phyloP scores from a whole-genome alignment of 441 rosid species.

The Pelargonium australe region DNA sequence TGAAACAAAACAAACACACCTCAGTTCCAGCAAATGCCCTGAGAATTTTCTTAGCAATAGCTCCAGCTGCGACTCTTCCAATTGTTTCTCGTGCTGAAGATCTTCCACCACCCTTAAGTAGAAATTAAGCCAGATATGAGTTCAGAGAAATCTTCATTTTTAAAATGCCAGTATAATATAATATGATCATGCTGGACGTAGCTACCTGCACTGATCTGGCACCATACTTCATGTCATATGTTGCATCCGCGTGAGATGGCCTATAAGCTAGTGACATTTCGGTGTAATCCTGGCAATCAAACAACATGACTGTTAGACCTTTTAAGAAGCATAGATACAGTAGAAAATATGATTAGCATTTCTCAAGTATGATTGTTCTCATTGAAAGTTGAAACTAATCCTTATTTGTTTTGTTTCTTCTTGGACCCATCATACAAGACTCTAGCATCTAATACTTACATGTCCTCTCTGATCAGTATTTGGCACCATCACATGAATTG shows the following conservation, averaged over 20 bases:
- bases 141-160: background rate
- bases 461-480: constrained; percentile 96
- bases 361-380: background rate
- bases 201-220: constrained; percentile 85
- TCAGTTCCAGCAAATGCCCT: constrained; percentile 70
- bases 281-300: constrained; percentile 65
- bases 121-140: constrained; percentile 21
- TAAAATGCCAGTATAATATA: background rate
- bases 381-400: background rate
- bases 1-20: constrained; percentile 37
- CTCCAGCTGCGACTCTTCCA: constrained; percentile 97
- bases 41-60: constrained; percentile 92
- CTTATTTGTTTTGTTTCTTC: background rate
- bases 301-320: constrained; percentile 1
- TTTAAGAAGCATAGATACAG: background rate
- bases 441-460: constrained; percentile 42
- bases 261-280: constrained; percentile 92
- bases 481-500: constrained; percentile 80
- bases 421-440: constrained; percentile 6
- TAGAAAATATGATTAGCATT: background rate
- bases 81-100: constrained; percentile 95
- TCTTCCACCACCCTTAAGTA: constrained; percentile 88
- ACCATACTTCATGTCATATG: constrained; percentile 98
- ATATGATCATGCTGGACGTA: constrained; percentile 5
- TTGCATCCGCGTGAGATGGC: constrained; percentile 98